A percentile compares a stretch with the other conserved stretches of the same genome.
Evolutionary conservation across 2,329 filamentous ascomycete species (phyloP).

Genomic region (Cylindrodendrum hubeiense): DNA sequence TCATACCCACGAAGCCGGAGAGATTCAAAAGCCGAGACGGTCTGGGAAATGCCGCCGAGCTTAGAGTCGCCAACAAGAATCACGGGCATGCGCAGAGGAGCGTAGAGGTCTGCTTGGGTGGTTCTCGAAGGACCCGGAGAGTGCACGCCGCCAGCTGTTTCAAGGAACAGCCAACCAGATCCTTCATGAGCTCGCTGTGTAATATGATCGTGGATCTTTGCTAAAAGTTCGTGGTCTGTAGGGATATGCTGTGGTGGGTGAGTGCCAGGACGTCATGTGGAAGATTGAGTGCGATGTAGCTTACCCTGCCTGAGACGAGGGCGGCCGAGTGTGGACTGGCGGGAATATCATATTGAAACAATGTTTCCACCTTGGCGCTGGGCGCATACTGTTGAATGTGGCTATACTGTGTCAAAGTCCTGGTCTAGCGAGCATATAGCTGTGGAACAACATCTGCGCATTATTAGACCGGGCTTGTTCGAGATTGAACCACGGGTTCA

Average conservation of each 20-base stretch:
- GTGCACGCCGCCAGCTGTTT: slow-evolving; percentile 86
- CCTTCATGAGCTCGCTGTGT: slow-evolving; percentile 56
- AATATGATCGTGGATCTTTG: slow-evolving; percentile 54
- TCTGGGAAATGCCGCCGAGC: slow-evolving; percentile 83
- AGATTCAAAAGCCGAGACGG: slow-evolving; percentile 85
- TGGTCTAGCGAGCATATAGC: not conserved
- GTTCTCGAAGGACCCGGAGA: slow-evolving; percentile 82
- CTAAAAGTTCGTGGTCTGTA: slow-evolving; percentile 64
- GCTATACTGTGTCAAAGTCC: slow-evolving; percentile 52
- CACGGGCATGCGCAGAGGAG: slow-evolving; percentile 78
- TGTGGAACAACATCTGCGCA: slow-evolving; percentile 17
- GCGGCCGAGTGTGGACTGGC: slow-evolving; percentile 85
- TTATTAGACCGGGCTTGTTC: slow-evolving; percentile 10
- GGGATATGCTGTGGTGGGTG: slow-evolving; percentile 56
- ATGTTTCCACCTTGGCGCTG: slow-evolving; percentile 59
- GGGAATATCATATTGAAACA: slow-evolving; percentile 80
- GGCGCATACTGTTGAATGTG: slow-evolving; percentile 73
- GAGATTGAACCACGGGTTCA: rapidly evolving
- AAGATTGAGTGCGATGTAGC: not conserved
- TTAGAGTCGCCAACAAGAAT: slow-evolving; percentile 81
- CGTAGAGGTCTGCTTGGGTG: slow-evolving; percentile 83
- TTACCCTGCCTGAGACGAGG: slow-evolving; percentile 56
- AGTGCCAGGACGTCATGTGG: slow-evolving; percentile 2
- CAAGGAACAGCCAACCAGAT: slow-evolving; percentile 76
- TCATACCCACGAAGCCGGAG: slow-evolving; percentile 84